Percentiles rank a stretch among this genome's conserved stretches.
These are phyloP conservation scores for Nidularia sp. DNA, from an alignment of 768 basidiomycete species.

Conservation along the genomic window DNA sequence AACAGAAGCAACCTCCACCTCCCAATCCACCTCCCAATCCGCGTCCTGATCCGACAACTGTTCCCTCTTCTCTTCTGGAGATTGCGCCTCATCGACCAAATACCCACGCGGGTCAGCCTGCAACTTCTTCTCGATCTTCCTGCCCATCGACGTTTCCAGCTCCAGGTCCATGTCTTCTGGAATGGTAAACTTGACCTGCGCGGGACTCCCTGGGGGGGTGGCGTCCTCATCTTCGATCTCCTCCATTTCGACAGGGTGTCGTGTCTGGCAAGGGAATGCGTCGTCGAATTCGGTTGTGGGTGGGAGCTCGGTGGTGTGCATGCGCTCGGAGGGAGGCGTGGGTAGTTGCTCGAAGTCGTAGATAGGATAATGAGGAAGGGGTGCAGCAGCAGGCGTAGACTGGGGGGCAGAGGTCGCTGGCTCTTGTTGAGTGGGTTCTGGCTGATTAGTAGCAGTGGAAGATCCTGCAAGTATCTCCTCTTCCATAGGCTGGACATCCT, in stretches of 20 bases:
- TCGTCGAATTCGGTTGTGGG: not conserved
- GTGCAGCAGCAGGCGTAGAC: not conserved
- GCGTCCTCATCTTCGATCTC: constrained; percentile 5
- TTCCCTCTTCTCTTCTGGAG: constrained; percentile 7
- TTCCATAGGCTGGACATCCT: not conserved
- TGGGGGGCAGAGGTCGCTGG: not conserved
- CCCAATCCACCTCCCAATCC: constrained; percentile 10
- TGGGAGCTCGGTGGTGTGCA: not conserved
- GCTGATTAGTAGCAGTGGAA: no score
- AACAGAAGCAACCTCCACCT: constrained; percentile 10
- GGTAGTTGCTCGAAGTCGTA: constrained; percentile 13
- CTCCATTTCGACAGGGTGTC: constrained; percentile 1
- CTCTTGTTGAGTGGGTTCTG: no score
- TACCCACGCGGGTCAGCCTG: not conserved
- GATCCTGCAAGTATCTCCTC: not conserved
- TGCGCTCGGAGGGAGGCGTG: constrained; percentile 16
- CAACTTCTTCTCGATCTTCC: not conserved
- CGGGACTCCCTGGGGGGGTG: not conserved
- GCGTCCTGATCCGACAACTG: constrained; percentile 6
- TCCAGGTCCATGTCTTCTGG: not conserved
- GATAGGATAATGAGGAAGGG: no score
- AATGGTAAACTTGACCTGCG: not conserved
- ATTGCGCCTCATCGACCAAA: constrained; percentile 1
- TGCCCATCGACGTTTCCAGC: not conserved
- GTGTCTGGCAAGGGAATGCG: no score